Evolutionary conservation across 441 rosid genomes (phyloP).

Genomic region (Bruguiera hainesii): DNA sequence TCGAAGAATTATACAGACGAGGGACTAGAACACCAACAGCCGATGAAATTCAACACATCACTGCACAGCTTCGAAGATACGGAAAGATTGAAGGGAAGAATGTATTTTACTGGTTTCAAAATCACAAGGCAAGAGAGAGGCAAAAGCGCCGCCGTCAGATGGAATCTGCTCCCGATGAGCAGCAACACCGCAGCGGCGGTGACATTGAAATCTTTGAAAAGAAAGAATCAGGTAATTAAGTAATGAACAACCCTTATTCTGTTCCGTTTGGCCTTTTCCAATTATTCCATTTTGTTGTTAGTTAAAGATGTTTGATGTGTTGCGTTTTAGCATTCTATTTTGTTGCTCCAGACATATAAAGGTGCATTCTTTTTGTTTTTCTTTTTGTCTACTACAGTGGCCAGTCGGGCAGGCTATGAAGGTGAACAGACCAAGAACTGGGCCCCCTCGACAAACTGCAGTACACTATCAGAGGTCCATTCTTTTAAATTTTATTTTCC

Average conservation of each 20-base stretch:
- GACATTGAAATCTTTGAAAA: conserved; percentile 40
- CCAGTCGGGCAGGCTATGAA: conserved; percentile 53
- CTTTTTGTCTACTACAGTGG: conserved; percentile 39
- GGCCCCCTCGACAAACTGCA: conserved; percentile 62
- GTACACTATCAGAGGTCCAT: conserved; percentile 67
- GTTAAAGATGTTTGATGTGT: conserved; percentile 16
- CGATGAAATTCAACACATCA: conserved; percentile 89
- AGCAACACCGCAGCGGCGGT: conserved; percentile 15
- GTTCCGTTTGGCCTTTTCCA: conserved; percentile 21
- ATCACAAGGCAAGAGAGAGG: conserved; percentile 94
- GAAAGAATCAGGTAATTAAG: conserved; percentile 48
- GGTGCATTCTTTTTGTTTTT: conserved; percentile 39
- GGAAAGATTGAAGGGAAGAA: conserved; percentile 99
- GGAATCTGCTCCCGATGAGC: conserved; percentile 44
- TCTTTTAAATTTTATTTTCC: background rate
- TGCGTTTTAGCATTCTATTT: conserved; percentile 18
- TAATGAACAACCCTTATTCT: conserved; percentile 15
- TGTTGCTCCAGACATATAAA: conserved; percentile 28
- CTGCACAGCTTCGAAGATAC: conserved; percentile 73
- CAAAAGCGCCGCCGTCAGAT: conserved; percentile 88
- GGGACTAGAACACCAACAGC: conserved; percentile 94
- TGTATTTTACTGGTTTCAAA: conserved; percentile 98
- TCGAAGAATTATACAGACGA: conserved; percentile 75
- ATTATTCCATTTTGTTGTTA: conserved; percentile 24
- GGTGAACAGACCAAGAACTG: conserved; percentile 77